phyloP scores from a whole-genome alignment of 768 basidiomycete species.

The Suillus weaverae region DNA sequence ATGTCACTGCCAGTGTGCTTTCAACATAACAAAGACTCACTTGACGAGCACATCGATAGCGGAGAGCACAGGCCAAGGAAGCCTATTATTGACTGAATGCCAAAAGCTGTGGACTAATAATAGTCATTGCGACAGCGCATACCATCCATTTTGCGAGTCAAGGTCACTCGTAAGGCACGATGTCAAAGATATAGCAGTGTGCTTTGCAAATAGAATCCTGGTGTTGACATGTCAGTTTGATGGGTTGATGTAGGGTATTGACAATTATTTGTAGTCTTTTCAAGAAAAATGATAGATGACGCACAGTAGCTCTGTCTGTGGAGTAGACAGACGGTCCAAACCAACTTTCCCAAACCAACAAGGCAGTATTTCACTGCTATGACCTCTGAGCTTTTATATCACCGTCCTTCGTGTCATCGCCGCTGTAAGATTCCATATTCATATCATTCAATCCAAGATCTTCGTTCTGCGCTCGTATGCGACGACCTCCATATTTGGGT shows the following conservation, averaged over 20 bases:
- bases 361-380: constrained; percentile 3
- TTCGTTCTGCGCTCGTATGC: constrained; percentile 93
- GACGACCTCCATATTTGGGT: constrained; percentile 88
- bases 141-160: background rate
- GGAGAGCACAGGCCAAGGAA: background rate
- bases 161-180: background rate
- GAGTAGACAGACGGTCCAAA: background rate
- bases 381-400: background rate
- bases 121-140: background rate
- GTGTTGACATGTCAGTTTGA: background rate
- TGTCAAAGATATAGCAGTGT: background rate
- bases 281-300: background rate
- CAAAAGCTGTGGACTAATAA: background rate
- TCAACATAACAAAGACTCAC: background rate
- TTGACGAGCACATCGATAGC: background rate
- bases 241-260: background rate
- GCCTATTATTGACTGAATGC: background rate
- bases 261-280: background rate
- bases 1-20: background rate
- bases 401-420: constrained; percentile 12
- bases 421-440: constrained; percentile 55
- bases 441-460: constrained; percentile 92
- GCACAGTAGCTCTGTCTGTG: background rate
- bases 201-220: background rate
- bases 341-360: background rate